Conservation (phyloP, 495 filamentous ascomycete species). For the Aspergillus leporis region DNA sequence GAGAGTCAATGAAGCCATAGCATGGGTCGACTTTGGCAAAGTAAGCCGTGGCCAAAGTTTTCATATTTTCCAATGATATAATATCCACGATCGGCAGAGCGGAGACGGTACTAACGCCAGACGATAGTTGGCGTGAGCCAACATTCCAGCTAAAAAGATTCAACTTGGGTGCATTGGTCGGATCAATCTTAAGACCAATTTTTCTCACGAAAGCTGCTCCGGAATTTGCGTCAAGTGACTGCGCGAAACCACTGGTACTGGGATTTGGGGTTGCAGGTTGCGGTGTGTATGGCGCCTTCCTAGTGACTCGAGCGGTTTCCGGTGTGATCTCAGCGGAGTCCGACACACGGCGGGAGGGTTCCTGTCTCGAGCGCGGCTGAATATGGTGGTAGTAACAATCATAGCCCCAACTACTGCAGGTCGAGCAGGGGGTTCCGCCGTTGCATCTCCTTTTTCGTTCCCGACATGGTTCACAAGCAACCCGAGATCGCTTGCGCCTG, state of each 20-base stretch:
- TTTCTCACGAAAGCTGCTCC: constrained; percentile 52
- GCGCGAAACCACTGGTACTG: constrained; percentile 20
- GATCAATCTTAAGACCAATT: constrained; percentile 49
- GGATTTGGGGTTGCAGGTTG: not conserved
- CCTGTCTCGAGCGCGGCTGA: not conserved
- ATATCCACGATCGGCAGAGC: constrained; percentile 33
- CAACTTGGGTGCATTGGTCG: constrained; percentile 47
- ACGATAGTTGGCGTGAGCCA: constrained; percentile 36
- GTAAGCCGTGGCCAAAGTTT: constrained; percentile 39
- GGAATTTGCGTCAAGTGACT: constrained; percentile 47
- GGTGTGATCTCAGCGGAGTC: constrained; percentile 1
- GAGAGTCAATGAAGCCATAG: constrained; percentile 49
- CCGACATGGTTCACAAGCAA: constrained; percentile 50
- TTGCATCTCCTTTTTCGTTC: constrained; percentile 53
- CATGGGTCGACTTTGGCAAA: constrained; percentile 48
- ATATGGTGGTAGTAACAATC: constrained; percentile 39
- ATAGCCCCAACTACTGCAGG: constrained; percentile 50
- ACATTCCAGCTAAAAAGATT: constrained; percentile 57
- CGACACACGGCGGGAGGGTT: constrained; percentile 1
- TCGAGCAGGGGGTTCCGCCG: constrained; percentile 42
- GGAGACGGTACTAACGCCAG: constrained; percentile 1
- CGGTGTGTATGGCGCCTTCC: not conserved
- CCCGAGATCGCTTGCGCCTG: constrained; percentile 36
- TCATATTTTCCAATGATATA: constrained; percentile 36
- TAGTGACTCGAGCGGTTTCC: too few species aligned